A percentile compares a stretch with the other conserved stretches of the same genome.
Conservation (phyloP, 306 rosid genomes). For the Alnus rubra region DNA sequence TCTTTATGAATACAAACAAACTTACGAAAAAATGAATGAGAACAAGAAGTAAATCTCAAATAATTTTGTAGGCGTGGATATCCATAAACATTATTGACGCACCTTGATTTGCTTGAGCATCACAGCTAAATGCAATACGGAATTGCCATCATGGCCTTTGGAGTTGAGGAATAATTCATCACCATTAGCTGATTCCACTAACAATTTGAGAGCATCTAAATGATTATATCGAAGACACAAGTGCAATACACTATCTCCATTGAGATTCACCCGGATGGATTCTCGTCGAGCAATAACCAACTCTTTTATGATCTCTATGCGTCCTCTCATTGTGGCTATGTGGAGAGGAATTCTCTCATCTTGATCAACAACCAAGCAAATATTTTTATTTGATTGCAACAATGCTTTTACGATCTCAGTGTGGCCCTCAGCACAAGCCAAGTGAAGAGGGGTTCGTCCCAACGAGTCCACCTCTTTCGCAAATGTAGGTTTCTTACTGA, state of each 20-base stretch:
- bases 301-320: not conserved
- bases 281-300: not conserved
- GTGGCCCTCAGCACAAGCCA: conserved; percentile 23
- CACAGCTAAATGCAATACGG: too few relatives aligned
- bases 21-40: too few relatives aligned
- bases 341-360: conserved; percentile 27
- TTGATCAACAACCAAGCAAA: conserved; percentile 7
- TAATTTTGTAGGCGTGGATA: too few relatives aligned
- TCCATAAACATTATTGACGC: too few relatives aligned
- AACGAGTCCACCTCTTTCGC: not conserved
- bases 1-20: too few relatives aligned
- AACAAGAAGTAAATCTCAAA: too few relatives aligned
- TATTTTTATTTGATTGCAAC: not conserved
- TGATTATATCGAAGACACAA: conserved; percentile 15
- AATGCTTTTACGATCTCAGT: conserved; percentile 1
- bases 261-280: not conserved
- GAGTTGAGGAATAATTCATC: not conserved
- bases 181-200: not conserved
- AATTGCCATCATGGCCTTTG: too few relatives aligned
- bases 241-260: conserved; percentile 11
- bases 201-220: conserved; percentile 21
- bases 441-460: conserved; percentile 14
- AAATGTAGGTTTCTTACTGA: not conserved
- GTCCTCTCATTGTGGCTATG: conserved; percentile 21
- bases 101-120: not conserved